phyloP scores from a whole-genome alignment of 345 rosid species.

The Raphanus sativus region DNA sequence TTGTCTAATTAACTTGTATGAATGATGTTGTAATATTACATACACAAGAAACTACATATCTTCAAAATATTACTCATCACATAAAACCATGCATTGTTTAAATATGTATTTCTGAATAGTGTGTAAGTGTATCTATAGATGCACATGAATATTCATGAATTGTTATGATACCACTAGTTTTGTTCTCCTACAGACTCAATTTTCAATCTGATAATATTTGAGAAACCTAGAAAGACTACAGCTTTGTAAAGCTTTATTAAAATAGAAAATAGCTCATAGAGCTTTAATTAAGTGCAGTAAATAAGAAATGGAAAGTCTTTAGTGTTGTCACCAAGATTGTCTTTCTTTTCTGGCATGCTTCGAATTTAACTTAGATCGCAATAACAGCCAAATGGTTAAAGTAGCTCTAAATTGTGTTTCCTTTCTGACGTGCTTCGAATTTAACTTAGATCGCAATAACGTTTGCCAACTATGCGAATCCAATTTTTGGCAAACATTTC shows the following conservation, averaged over 20 bases:
- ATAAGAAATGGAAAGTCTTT: too few relatives aligned
- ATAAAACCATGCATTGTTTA: not conserved
- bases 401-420: not conserved
- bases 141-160: not conserved
- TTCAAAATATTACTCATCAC: not conserved
- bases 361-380: too few relatives aligned
- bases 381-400: not conserved
- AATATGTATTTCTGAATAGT: not conserved
- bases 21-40: not conserved
- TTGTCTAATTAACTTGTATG: not conserved
- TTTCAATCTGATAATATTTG: too few relatives aligned
- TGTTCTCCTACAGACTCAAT: not conserved
- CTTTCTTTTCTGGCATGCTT: too few relatives aligned
- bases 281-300: too few relatives aligned
- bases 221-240: too few relatives aligned
- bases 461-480: not conserved
- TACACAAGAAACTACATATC: not conserved
- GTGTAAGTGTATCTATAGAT: not conserved
- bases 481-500: not conserved
- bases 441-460: slow-evolving; percentile 10
- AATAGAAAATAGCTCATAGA: too few relatives aligned
- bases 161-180: not conserved
- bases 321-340: too few relatives aligned
- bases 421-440: not conserved
- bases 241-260: too few relatives aligned